phyloP scores from a whole-genome alignment of 2,329 filamentous ascomycete species.

The Plectosphaerella sp. region DNA sequence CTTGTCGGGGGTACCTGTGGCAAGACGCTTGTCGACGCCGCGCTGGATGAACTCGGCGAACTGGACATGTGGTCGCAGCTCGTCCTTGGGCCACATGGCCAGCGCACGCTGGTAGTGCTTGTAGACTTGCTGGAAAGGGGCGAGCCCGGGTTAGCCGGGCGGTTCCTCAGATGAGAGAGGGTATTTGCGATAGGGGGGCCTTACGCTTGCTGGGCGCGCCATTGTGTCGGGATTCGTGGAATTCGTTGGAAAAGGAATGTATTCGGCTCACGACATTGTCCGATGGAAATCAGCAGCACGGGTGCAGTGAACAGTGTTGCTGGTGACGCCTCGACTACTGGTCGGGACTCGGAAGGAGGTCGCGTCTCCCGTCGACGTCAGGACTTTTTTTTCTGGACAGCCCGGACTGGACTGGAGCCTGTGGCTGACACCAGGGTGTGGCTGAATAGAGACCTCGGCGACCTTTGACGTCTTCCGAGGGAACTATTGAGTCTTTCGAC shows the following conservation, averaged over 20 bases:
- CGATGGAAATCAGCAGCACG: not conserved
- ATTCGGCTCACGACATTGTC: constrained; percentile 2
- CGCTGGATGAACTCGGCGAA: constrained; percentile 51
- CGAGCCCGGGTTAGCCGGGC: constrained; percentile 1
- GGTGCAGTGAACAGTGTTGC: too few relatives aligned
- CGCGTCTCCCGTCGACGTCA: not conserved
- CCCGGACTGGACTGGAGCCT: not conserved
- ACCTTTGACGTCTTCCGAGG: too few relatives aligned
- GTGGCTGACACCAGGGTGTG: too few relatives aligned
- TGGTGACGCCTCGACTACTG: not conserved
- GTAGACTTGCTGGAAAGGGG: constrained; percentile 31
- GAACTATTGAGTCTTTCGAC: too few relatives aligned
- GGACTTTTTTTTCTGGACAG: constrained; percentile 2
- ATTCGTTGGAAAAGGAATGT: not conserved
- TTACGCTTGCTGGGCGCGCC: constrained; percentile 15
- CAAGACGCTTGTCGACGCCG: constrained; percentile 32
- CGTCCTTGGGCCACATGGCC: constrained; percentile 59
- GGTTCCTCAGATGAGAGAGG: not conserved
- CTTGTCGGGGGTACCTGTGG: constrained; percentile 31
- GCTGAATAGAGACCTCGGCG: too few relatives aligned
- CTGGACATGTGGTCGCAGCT: constrained; percentile 58
- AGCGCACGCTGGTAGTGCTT: constrained; percentile 46
- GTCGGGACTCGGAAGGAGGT: not conserved
- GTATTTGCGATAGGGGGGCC: not conserved
- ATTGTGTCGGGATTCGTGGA: constrained; percentile 8